Conservation (phyloP, 2,329 filamentous ascomycete genomes). For the Epichloe gansuensis region DNA sequence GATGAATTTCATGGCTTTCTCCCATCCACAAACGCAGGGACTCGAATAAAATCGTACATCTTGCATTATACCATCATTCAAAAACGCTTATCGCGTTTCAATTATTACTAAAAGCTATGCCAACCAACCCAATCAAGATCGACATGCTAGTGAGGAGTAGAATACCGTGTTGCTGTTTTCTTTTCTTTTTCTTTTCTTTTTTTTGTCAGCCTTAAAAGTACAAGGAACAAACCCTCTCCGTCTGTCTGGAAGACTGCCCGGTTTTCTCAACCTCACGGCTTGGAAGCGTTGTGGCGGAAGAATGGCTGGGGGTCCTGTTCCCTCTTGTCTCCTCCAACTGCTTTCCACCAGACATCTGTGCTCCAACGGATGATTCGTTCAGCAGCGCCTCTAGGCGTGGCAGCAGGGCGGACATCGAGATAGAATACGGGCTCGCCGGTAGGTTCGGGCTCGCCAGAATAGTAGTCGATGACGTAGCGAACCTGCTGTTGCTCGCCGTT, state of each 20-base stretch:
- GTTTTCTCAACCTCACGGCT: constrained; percentile 7
- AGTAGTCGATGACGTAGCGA: constrained; percentile 95
- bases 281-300: constrained; percentile 16
- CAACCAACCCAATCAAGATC: background rate
- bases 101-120: constrained; percentile 12
- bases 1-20: too few species aligned
- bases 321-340: constrained; percentile 57
- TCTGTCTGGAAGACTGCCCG: background rate
- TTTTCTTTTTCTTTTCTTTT: background rate
- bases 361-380: constrained; percentile 83
- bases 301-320: constrained; percentile 29
- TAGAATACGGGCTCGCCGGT: constrained; percentile 91
- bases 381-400: constrained; percentile 65
- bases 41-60: background rate
- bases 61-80: constrained; percentile 1
- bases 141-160: constrained; percentile 7
- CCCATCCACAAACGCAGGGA: too few species aligned
- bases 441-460: constrained; percentile 68
- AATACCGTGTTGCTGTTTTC: background rate
- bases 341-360: constrained; percentile 87
- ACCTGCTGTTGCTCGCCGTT: constrained; percentile 62
- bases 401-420: constrained; percentile 81
- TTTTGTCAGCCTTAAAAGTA: background rate
- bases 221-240: background rate
- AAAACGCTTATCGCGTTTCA: background rate